phyloP scores from a whole-genome alignment of 2,329 filamentous ascomycete genomes.

The Aureobasidium sp. region DNA sequence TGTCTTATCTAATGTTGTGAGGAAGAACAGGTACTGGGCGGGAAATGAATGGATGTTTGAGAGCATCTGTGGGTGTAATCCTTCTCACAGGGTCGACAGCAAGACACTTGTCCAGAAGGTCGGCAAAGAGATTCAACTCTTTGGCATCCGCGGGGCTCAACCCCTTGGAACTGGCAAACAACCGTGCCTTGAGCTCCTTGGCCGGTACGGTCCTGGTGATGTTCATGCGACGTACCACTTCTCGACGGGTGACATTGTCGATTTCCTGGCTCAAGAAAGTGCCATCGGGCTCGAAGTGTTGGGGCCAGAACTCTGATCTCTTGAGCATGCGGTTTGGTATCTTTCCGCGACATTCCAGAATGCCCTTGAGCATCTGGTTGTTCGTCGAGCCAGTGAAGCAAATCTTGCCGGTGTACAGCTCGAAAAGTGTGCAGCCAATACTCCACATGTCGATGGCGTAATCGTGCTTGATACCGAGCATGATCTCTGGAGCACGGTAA shows the following conservation, averaged over 20 bases:
- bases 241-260: conserved; percentile 81
- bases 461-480: conserved; percentile 91
- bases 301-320: conserved; percentile 63
- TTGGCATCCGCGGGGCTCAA: conserved; percentile 66
- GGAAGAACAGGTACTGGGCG: conserved; percentile 26
- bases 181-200: conserved; percentile 71
- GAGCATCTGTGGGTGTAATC: conserved; percentile 74
- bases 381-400: conserved; percentile 92
- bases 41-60: conserved; percentile 80
- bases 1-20: conserved; percentile 2
- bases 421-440: conserved; percentile 92
- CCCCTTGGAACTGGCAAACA: conserved; percentile 58
- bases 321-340: conserved; percentile 84
- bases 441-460: conserved; percentile 97
- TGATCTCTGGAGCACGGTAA: conserved; percentile 94
- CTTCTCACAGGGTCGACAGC: conserved; percentile 88
- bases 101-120: conserved; percentile 81
- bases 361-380: conserved; percentile 94
- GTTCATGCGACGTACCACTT: conserved; percentile 57
- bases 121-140: conserved; percentile 75
- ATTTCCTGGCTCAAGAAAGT: conserved; percentile 80
- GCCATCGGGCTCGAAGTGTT: conserved; percentile 77
- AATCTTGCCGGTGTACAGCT: conserved; percentile 95
- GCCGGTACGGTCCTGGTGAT: conserved; percentile 56
- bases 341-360: conserved; percentile 93